Evolutionary conservation across 2,329 filamentous ascomycete genomes (phyloP), one percentile per base, ranked within the genome.

Genomic region (Chaetomiaceae sp.): DNA sequence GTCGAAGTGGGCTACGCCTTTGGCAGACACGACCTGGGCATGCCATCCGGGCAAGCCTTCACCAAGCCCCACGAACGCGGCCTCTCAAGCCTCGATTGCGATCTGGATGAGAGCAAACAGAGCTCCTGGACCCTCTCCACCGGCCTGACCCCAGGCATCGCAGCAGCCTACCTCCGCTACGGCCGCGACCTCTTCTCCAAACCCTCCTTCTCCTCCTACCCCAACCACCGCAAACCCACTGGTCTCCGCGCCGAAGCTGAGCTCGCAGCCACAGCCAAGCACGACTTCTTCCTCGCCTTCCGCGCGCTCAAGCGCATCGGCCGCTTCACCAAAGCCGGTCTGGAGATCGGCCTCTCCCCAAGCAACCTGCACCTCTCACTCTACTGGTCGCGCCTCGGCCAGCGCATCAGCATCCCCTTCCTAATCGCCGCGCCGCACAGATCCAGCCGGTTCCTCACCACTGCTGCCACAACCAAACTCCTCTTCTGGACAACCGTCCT

Each of bases 371-470:
- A 76, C 53, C 53, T 77, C 40, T 76, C 74, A 9, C 62, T 75
- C 2, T 75, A 77, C 65, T 76, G 73, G 73, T 75, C 75, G 2
- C 70, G 73, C 1, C 68, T 75, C 23, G 69, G 68, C 23, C 75
- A 76, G 59, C 69, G 73, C 15, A 62, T 79, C 58, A 70, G 68
- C 54, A 46, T 79, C 23, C 76, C 76, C 2, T 57, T 79, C 23
- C 60, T 76, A 27, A 60, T 76, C 31, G 68, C 71, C 47, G 8
- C 15, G 25, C 25, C 25, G 6, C 25, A 27, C 25, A 5, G 9
- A 27, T 27, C 25, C 25, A 27, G 25, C 25, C n/a, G n/a, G n/a
- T n/a, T n/a, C n/a, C 25, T 27, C 42, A 42, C 15, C 6, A 64
- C 68, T 20, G 61, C 60, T 19, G 51, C 64, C 34, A 53, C 61